Evolutionary conservation across 768 basidiomycete genomes (phyloP).

Genomic region (Trichaptum fuscoviolaceum): DNA sequence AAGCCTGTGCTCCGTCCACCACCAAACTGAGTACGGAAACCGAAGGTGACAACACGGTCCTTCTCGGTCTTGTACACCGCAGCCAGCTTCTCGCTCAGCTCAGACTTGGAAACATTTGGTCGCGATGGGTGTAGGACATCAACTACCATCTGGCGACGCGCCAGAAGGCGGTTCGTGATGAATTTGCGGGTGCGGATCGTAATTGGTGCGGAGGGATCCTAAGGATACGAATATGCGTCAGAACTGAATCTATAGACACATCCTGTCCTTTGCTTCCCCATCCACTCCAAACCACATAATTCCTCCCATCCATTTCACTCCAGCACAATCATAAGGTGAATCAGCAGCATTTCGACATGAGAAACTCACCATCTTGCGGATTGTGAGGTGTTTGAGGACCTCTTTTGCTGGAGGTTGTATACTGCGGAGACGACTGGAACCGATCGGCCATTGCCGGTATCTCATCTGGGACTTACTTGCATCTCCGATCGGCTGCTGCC

Average conservation of each 20-base stretch:
- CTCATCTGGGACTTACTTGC: neutral
- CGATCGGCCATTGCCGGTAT: conserved; percentile 2
- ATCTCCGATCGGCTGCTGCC: conserved; percentile 3
- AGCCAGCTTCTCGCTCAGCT: conserved; percentile 91
- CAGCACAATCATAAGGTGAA: conserved; percentile 9
- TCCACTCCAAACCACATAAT: conserved; percentile 30
- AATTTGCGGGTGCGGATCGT: conserved; percentile 99
- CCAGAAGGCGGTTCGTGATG: conserved; percentile 96
- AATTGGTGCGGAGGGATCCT: conserved; percentile 72
- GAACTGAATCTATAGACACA: conserved; percentile 20
- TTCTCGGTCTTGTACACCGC: conserved; percentile 90
- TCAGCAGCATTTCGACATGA: neutral
- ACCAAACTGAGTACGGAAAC: conserved; percentile 95
- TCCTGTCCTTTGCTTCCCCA: conserved; percentile 24
- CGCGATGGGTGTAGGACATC: conserved; percentile 95
- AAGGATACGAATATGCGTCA: conserved; percentile 13
- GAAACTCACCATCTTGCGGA: conserved; percentile 4
- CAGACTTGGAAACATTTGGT: conserved; percentile 87
- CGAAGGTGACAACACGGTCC: conserved; percentile 87
- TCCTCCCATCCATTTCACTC: conserved; percentile 23
- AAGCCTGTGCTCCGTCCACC: conserved; percentile 97
- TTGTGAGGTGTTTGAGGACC: neutral
- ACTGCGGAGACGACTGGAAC: neutral
- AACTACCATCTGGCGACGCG: conserved; percentile 93
- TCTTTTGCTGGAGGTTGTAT: conserved; percentile 1